Conservation (phyloP, 352 stramenopile species). For the Globisporangium barbulae region DNA sequence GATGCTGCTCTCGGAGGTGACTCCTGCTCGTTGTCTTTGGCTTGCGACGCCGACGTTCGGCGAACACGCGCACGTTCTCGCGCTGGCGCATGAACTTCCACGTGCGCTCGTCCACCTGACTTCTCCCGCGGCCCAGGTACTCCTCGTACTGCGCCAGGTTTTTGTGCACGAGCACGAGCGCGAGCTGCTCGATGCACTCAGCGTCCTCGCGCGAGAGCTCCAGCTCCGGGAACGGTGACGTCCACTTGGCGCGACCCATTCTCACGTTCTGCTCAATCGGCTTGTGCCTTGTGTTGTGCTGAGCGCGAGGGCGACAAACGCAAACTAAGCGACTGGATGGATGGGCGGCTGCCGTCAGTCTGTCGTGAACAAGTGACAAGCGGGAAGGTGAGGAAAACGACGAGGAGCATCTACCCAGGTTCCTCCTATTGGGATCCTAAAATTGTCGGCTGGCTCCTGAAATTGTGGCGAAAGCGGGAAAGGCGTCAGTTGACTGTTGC, state of each 20-base stretch:
- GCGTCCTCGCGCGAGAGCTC: conserved; percentile 22
- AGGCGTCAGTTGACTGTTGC: too few relatives aligned
- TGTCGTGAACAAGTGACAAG: neutral
- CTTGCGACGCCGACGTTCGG: conserved; percentile 17
- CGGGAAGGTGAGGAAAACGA: neutral
- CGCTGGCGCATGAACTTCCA: conserved; percentile 43
- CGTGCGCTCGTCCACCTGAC: conserved; percentile 20
- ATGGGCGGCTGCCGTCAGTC: neutral
- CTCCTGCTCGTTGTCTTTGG: neutral
- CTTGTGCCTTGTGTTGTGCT: neutral
- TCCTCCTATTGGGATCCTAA: too few relatives aligned
- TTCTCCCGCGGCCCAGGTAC: conserved; percentile 21
- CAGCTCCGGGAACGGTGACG: conserved; percentile 28
- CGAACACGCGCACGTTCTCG: conserved; percentile 31
- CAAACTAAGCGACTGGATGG: neutral
- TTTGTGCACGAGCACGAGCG: conserved; percentile 27
- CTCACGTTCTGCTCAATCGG: neutral
- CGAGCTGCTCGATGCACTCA: conserved; percentile 27
- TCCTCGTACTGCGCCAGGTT: conserved; percentile 30
- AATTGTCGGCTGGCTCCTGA: too few relatives aligned
- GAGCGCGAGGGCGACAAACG: neutral
- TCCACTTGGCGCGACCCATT: conserved; percentile 15
- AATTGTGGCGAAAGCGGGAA: too few relatives aligned
- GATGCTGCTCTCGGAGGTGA: neutral
- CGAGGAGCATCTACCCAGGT: too few relatives aligned